A percentile compares a stretch with the other conserved stretches of the same genome.
Evolutionary conservation across 2,329 filamentous ascomycete genomes (phyloP).

Genomic region (Fusarium nygamai): DNA sequence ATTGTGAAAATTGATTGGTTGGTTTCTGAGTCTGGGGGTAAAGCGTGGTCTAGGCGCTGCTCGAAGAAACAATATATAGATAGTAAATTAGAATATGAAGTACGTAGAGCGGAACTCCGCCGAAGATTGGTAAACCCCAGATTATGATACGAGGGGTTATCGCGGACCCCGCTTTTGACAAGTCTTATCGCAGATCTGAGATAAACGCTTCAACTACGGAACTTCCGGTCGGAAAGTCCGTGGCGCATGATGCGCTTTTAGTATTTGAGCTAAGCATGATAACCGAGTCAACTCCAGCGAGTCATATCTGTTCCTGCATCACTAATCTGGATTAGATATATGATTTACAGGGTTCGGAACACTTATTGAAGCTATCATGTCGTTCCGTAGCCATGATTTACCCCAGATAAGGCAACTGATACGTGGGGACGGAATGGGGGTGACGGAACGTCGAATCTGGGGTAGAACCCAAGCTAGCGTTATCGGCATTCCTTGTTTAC

Average conservation of each 20-base stretch:
- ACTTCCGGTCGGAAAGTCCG: conserved; percentile 29
- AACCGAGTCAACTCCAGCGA: not conserved
- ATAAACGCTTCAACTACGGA: not conserved
- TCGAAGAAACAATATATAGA: not conserved
- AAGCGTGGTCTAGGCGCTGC: not conserved
- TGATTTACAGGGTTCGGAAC: not conserved
- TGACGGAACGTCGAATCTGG: conserved; percentile 23
- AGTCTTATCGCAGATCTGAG: not conserved
- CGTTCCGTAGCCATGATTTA: not conserved
- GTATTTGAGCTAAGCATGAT: not conserved
- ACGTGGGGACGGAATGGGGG: conserved; percentile 5
- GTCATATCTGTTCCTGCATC: not conserved
- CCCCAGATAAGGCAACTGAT: not conserved
- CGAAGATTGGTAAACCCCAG: not conserved
- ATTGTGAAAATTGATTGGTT: conserved; percentile 12
- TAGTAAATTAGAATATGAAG: not conserved
- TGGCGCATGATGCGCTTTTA: too few relatives aligned
- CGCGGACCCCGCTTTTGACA: not conserved
- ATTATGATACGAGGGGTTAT: not conserved
- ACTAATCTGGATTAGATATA: not conserved
- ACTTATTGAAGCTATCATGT: not conserved
- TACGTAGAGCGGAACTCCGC: not conserved
- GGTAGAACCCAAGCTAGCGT: conserved; percentile 9
- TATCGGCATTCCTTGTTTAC: not conserved
- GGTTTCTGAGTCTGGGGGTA: not conserved